Percentiles rank a stretch among this genome's conserved stretches.
These are phyloP conservation scores for Bipolaris zeicola DNA, from an alignment of 2,329 filamentous ascomycete genomes.

Conservation along the genomic window DNA sequence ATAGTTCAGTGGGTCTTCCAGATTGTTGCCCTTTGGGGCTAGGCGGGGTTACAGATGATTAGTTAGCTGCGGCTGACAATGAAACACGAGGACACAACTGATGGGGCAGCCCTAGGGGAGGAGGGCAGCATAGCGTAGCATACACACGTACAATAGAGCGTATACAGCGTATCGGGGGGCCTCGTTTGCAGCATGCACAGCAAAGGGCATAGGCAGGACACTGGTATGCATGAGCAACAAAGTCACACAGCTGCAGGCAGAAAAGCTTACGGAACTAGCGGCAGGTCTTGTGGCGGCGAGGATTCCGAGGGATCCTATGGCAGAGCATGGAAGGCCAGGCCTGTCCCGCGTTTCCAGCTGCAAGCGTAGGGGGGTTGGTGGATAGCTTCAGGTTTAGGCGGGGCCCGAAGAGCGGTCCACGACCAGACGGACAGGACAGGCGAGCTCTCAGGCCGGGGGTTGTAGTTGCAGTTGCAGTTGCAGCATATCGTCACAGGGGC, in stretches of 20 bases:
- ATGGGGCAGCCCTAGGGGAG: background rate
- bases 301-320: too few relatives aligned
- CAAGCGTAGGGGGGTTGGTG: background rate
- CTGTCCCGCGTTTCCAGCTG: conserved; percentile 6
- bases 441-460: conserved; percentile 4
- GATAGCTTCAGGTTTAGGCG: conserved; percentile 1
- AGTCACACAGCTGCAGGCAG: conserved; percentile 1
- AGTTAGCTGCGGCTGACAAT: background rate
- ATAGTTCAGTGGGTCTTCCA: background rate
- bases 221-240: background rate
- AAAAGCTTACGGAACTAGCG: background rate
- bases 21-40: background rate
- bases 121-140: background rate
- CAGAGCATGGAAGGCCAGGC: background rate
- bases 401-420: conserved; percentile 13
- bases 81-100: background rate
- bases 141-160: too few relatives aligned
- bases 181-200: background rate
- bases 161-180: background rate
- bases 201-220: background rate
- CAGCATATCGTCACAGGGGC: background rate
- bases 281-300: conserved; percentile 1
- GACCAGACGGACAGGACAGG: conserved; percentile 1
- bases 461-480: conserved; percentile 4
- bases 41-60: background rate